Evolutionary conservation across 1,284 basidiomycete species (phyloP).

Genomic region (Leccinum pachyderme): DNA sequence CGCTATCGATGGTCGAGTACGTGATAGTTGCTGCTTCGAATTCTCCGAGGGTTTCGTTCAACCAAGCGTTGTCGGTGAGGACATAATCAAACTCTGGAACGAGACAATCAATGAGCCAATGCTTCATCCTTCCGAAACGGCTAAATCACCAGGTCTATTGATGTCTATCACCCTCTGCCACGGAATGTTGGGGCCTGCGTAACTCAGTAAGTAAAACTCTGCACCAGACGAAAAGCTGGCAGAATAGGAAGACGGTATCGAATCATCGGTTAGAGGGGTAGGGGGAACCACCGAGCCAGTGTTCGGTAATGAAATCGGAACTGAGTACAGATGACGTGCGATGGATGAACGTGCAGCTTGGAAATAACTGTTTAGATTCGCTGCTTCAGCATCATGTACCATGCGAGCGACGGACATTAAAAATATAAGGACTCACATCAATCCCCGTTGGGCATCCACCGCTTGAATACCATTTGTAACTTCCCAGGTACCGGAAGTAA

Average conservation of each 20-base stretch:
- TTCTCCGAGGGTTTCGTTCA: slow-evolving; percentile 69
- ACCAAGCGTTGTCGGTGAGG: slow-evolving; percentile 69
- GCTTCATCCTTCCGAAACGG: not conserved
- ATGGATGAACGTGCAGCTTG: slow-evolving; percentile 82
- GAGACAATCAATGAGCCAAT: slow-evolving; percentile 11
- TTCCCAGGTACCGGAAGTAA: slow-evolving; percentile 90
- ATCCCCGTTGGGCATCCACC: slow-evolving; percentile 63
- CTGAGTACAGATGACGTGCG: slow-evolving; percentile 82
- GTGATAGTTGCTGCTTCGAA: slow-evolving; percentile 75
- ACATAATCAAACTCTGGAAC: slow-evolving; percentile 56
- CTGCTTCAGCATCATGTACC: slow-evolving; percentile 17
- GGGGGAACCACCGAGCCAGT: slow-evolving; percentile 37
- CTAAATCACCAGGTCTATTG: slow-evolving; percentile 53
- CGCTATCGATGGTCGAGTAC: slow-evolving; percentile 70
- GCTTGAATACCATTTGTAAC: slow-evolving; percentile 73
- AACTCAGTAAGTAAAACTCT: slow-evolving; percentile 82
- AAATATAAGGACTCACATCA: slow-evolving; percentile 58
- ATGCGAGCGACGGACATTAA: slow-evolving; percentile 26
- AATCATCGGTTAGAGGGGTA: slow-evolving; percentile 65
- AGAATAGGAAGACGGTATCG: slow-evolving; percentile 60
- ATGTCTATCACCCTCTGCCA: slow-evolving; percentile 81
- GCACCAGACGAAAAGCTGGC: slow-evolving; percentile 79
- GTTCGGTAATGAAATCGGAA: slow-evolving; percentile 53
- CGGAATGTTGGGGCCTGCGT: slow-evolving; percentile 82
- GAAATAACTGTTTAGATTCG: slow-evolving; percentile 68